Evolutionary conservation across 305 asterid genomes (phyloP).

Genomic region (Fraxinus baroniana): DNA sequence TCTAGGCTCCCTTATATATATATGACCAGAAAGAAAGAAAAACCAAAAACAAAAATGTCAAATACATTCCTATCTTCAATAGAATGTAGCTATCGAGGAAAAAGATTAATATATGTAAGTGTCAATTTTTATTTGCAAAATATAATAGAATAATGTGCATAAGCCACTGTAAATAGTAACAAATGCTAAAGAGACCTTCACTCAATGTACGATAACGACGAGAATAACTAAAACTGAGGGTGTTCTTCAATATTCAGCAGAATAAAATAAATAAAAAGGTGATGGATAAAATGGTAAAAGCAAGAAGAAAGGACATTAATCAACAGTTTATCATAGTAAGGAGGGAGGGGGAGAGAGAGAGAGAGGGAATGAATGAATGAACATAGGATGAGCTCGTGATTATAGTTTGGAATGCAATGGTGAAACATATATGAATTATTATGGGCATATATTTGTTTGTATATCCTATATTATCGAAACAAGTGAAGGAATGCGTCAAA

Average conservation of each 20-base stretch:
- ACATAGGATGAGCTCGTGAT: conserved; percentile 43
- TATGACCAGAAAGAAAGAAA: not conserved
- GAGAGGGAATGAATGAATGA: not conserved
- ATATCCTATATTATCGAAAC: conserved; percentile 40
- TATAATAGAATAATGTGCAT: not conserved
- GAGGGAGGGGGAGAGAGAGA: not conserved
- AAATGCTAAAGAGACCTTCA: not conserved
- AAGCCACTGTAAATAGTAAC: not conserved
- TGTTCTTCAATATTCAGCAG: not conserved
- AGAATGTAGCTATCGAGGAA: not conserved
- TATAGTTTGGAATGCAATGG: conserved; percentile 37
- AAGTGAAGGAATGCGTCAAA: conserved; percentile 45
- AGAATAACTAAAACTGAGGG: not conserved
- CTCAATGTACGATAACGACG: not conserved
- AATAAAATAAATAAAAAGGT: not conserved
- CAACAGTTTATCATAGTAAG: not conserved
- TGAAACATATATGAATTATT: conserved; percentile 41
- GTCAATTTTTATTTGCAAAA: not conserved
- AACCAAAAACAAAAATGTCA: not conserved
- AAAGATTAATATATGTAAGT: not conserved
- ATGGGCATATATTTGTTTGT: conserved; percentile 35
- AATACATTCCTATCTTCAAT: not conserved
- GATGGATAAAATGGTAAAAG: conserved; percentile 15
- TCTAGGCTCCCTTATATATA: not conserved
- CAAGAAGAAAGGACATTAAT: not conserved